Base-by-base conservation (phyloP, 805 yeast species). In the Monosporozyma servazzii region DNA sequence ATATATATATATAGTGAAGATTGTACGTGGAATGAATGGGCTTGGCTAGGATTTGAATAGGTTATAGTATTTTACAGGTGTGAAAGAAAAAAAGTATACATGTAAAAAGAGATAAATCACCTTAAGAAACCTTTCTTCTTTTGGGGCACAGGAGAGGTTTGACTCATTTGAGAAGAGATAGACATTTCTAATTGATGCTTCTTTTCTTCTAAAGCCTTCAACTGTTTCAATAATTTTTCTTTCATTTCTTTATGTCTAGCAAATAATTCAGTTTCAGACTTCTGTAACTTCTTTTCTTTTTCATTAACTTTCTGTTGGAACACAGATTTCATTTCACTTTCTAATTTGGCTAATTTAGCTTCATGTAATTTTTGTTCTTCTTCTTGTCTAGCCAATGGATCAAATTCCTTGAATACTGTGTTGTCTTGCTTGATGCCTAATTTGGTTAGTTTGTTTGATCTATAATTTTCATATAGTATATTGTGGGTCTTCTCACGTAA, bases 201-300 rank as follows among this genome's bases (percentile, higher is more conserved):
- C 73, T 88, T 88, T 58, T 89, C 96, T 70, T 93, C 98, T 64
- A 93, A 78, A 62, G 89, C 80, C 66, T 84, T 85, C 58, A 91
- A 81, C 71, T 91, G 96, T 69, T 86, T 86, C 57, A 85, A 76
- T 67, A 93, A 78, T 71, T 88, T 88, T 65, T 91, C 97, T 72
- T 91, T 91, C 91, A 91, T 90, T 70, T 93, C 98, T 71, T 88
- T 88, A 71, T 93, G 99, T 70, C 95, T 84, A 41, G 93, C 80
- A 68, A 91, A 91, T 65, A 93, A 79, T 71, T 93, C 99, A 52
- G 95, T 93, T 74, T 93, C 99, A 46, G 96, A 88, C 72, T 88
- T 87, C 74, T 90, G 96, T 66, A 93, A 79, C 74, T 91, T 91
- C 78, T 89, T 88, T 71, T 93, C 99, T 81, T 93, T 95, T 72